Base-by-base conservation (phyloP, 805 yeast genomes). In the Yarrowia keelungensis region DNA sequence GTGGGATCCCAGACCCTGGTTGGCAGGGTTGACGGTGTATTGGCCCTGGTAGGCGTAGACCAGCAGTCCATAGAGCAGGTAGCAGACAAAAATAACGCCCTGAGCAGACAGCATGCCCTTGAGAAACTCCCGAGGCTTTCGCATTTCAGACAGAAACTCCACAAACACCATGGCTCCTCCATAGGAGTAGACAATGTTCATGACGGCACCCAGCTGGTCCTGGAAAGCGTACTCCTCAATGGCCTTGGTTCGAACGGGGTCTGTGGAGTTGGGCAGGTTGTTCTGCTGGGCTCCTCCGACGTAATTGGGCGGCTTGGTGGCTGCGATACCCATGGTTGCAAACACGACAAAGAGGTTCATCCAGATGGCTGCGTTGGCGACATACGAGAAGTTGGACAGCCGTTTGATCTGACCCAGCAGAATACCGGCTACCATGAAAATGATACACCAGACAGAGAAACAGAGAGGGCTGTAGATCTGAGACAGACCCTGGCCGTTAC, bases 111-210 rank as follows among this genome's bases (percentile, higher is more conserved):
- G 67, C 79, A 81, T 77, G 61, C 83, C 83, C 71, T 80, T 79
- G 80, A 82, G 78, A 72, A 82, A 82, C 67, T 82, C 84, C 76
- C 75, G 74, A 8, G 84, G 84, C 61, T 80, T 76, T 64, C 73
- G 76, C 82, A 82, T 79, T 72, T 82, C 84, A 14, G 84, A 80
- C 73, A 81, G 75, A 51, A 82, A 77, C 71, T 82, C 84, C 8
- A 81, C 78, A 73, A 81, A 81, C 51, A 81, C 79, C 64, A 82
- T 76, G 14, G 84, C 81, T 69, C 84, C 85, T 35, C 83, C 84
- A 76, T 81, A 82, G 0, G 83, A 81, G 71, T 79, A 82, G n/a
- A 82, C 81, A 70, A 81, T 77, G 70, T 81, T 81, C 72, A 81
- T 76, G 70, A 79, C 68, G 5, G 70, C 70, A 1, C 49, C 68